phyloP scores from a whole-genome alignment of 73 alveolate species.

The Paramecium pentaurelia region DNA sequence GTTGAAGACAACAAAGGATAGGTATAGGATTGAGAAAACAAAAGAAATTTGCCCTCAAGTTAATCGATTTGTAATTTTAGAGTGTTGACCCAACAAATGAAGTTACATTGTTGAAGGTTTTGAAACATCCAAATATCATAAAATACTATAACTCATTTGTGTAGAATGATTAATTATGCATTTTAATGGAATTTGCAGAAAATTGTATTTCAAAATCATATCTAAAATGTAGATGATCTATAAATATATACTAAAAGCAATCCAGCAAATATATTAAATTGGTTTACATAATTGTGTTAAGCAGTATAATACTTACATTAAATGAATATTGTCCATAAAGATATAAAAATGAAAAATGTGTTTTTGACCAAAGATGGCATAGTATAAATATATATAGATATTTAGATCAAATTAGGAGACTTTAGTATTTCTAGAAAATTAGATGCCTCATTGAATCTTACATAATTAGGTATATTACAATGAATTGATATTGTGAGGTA shows the following conservation, averaged over 20 bases:
- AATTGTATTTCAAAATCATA: conserved; percentile 57
- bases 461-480: background rate
- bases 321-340: conserved; percentile 87
- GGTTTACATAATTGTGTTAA: conserved; percentile 72
- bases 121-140: conserved; percentile 72
- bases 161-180: conserved; percentile 66
- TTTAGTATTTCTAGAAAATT: conserved; percentile 55
- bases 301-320: conserved; percentile 91
- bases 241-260: background rate
- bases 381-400: background rate
- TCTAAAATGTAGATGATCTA: background rate
- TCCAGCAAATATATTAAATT: background rate
- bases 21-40: conserved; percentile 11
- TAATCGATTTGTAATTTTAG: conserved; percentile 54
- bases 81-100: conserved; percentile 65
- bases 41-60: conserved; percentile 73
- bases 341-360: conserved; percentile 86
- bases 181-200: conserved; percentile 76
- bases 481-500: conserved; percentile 46
- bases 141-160: conserved; percentile 66
- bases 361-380: conserved; percentile 77
- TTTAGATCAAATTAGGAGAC: conserved; percentile 43
- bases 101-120: conserved; percentile 64
- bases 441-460: background rate
- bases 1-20: conserved; percentile 56